Evolutionary conservation across 306 rosid genomes (phyloP).

Genomic region (Cucurbita moschata): DNA sequence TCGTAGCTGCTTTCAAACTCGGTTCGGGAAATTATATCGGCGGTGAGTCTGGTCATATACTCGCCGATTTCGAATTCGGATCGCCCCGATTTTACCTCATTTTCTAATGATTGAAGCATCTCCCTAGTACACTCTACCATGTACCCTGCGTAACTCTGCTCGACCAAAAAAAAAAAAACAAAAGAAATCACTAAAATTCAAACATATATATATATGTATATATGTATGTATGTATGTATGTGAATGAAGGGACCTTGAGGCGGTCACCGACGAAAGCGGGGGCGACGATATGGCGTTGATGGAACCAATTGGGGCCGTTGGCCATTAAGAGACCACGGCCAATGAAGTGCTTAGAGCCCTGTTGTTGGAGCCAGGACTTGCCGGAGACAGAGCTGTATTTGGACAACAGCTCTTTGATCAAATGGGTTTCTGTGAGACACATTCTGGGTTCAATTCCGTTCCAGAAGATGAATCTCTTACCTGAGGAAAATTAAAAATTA

Average conservation of each 20-base stretch:
- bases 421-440: constrained; percentile 28
- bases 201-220: too few relatives aligned
- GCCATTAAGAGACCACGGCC: constrained; percentile 41
- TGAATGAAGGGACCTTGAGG: constrained; percentile 19
- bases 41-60: constrained; percentile 52
- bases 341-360: constrained; percentile 36
- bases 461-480: constrained; percentile 34
- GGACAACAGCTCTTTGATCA: constrained; percentile 31
- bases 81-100: constrained; percentile 26
- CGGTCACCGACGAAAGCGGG: constrained; percentile 32
- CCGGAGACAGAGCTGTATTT: constrained; percentile 29
- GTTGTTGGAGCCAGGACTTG: constrained; percentile 39
- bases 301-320: constrained; percentile 34
- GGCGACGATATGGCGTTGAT: constrained; percentile 37
- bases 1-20: constrained; percentile 64
- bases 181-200: constrained; percentile 2
- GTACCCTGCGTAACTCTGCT: constrained; percentile 65
- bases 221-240: too few relatives aligned
- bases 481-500: background rate
- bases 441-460: constrained; percentile 39
- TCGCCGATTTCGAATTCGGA: constrained; percentile 67
- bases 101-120: constrained; percentile 51
- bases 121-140: constrained; percentile 90
- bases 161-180: background rate
- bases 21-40: constrained; percentile 79